A percentile compares a stretch with the other conserved stretches of the same genome.
These are phyloP conservation scores for Aspergillus transmontanensis DNA, from an alignment of 2,329 filamentous ascomycete genomes.

Conservation along the genomic window DNA sequence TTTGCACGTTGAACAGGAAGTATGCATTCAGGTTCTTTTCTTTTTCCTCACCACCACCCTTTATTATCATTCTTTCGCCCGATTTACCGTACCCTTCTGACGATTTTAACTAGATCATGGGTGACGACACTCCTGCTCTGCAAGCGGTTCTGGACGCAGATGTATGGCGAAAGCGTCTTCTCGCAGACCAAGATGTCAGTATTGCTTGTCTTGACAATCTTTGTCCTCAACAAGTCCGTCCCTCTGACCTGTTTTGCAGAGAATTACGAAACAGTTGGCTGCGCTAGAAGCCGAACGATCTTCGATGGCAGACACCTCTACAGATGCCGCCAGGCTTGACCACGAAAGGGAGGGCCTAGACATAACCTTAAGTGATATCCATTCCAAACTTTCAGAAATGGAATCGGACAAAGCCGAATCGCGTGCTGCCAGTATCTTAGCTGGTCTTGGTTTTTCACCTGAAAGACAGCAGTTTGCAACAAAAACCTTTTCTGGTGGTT, in stretches of 20 bases:
- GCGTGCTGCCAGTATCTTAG: conserved; percentile 90
- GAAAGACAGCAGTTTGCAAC: conserved; percentile 92
- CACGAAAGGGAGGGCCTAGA: conserved; percentile 87
- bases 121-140: conserved; percentile 91
- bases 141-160: conserved; percentile 97
- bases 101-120: conserved; percentile 67
- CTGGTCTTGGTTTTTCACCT: conserved; percentile 92
- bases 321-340: conserved; percentile 82
- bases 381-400: conserved; percentile 93
- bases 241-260: conserved; percentile 42
- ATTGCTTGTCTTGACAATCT: neutral
- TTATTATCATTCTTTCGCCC: neutral
- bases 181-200: conserved; percentile 81
- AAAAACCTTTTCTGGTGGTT: conserved; percentile 98
- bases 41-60: conserved; percentile 7
- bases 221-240: neutral
- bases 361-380: conserved; percentile 85
- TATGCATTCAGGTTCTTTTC: conserved; percentile 44
- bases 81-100: conserved; percentile 18
- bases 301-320: conserved; percentile 85
- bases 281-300: conserved; percentile 76
- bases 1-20: conserved; percentile 97
- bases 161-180: conserved; percentile 94
- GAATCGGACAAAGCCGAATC: conserved; percentile 98
- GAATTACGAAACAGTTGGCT: conserved; percentile 75